phyloP scores from a whole-genome alignment of 805 yeast genomes.

The Hanseniaspora occidentalis region DNA sequence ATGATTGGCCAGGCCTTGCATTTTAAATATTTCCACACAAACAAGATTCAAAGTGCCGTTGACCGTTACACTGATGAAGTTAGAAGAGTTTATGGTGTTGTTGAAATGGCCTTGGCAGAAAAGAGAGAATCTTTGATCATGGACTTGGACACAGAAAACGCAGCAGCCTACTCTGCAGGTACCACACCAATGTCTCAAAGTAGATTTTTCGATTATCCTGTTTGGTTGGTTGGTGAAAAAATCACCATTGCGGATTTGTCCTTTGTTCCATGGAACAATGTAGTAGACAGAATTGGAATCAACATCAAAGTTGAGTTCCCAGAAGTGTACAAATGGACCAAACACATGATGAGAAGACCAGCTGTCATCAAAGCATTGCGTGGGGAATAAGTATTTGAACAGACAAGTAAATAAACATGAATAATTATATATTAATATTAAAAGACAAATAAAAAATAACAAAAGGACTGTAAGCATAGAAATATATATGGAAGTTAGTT shows the following conservation, averaged over 20 bases:
- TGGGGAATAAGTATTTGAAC: conserved; percentile 44
- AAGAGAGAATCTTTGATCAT: conserved; percentile 78
- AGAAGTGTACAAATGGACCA: conserved; percentile 93
- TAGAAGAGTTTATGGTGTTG: conserved; percentile 82
- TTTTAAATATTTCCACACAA: conserved; percentile 81
- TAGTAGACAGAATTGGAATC: conserved; percentile 84
- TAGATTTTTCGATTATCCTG: conserved; percentile 82
- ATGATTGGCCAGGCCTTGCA: conserved; percentile 97
- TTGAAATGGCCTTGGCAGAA: conserved; percentile 91
- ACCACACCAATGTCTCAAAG: conserved; percentile 78
- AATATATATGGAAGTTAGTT: too few relatives aligned
- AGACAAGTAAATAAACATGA: too few relatives aligned
- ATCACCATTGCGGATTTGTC: conserved; percentile 81
- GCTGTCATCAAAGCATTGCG: conserved; percentile 79
- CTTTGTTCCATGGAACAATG: conserved; percentile 95
- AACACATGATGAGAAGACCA: conserved; percentile 89
- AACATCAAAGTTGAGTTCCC: conserved; percentile 81
- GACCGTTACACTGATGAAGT: conserved; percentile 89
- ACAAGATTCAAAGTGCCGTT: conserved; percentile 76
- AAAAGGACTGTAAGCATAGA: too few relatives aligned
- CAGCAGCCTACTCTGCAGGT: conserved; percentile 78
- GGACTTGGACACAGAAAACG: conserved; percentile 81
- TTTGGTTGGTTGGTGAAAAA: conserved; percentile 85
- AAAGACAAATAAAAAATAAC: too few relatives aligned
- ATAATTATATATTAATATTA: too few relatives aligned